Conservation (phyloP, 352 stramenopile genomes). For the Pythium biforme region DNA sequence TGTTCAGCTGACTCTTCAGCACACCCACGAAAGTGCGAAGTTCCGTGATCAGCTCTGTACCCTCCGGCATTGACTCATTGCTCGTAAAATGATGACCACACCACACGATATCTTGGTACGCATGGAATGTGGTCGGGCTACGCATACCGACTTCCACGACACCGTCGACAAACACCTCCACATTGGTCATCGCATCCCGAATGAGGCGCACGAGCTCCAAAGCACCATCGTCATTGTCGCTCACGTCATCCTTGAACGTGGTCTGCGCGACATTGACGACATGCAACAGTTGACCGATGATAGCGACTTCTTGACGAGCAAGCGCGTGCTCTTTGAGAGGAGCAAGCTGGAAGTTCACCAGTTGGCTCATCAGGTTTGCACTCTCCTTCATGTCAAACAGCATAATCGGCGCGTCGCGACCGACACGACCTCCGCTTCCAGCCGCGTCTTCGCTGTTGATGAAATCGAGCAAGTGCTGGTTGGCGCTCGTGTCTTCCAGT, state of each 20-base stretch:
- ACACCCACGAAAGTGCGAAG: constrained; percentile 48
- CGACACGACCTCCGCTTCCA: constrained; percentile 21
- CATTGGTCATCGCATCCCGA: constrained; percentile 31
- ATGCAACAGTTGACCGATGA: constrained; percentile 54
- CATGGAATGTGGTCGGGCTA: constrained; percentile 61
- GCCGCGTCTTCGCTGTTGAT: constrained; percentile 36
- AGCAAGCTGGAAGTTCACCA: constrained; percentile 80
- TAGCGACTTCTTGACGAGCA: constrained; percentile 60
- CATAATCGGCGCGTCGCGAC: constrained; percentile 70
- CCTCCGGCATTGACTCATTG: constrained; percentile 7
- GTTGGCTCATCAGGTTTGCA: constrained; percentile 51
- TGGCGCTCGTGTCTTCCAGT: constrained; percentile 31
- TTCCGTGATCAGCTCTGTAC: constrained; percentile 28
- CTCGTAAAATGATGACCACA: constrained; percentile 46
- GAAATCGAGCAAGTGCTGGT: constrained; percentile 35
- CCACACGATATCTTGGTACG: constrained; percentile 88
- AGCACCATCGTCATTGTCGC: background rate
- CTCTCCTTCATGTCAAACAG: constrained; percentile 83
- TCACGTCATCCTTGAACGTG: background rate
- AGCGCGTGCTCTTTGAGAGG: constrained; percentile 69
- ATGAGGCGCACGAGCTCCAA: constrained; percentile 27
- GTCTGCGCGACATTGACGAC: constrained; percentile 57
- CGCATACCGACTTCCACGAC: constrained; percentile 55
- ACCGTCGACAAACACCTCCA: constrained; percentile 60
- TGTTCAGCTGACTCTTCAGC: constrained; percentile 64